These are phyloP conservation scores for Tetrapisispora taiwanensis DNA, from an alignment of 805 yeast species.

Conservation along the genomic window DNA sequence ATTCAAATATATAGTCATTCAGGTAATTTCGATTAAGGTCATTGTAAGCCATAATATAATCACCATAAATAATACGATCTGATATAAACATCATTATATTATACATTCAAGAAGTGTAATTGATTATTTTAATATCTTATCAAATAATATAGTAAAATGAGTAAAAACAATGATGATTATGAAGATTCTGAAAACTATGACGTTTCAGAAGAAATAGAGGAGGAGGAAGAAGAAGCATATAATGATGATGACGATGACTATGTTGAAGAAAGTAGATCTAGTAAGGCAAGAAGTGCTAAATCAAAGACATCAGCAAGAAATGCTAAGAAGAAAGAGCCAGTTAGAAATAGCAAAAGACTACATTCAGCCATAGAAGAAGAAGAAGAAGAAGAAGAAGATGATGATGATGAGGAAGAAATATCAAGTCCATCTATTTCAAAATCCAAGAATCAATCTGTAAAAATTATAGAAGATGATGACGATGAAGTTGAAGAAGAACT, in stretches of 20 bases:
- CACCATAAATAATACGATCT: too few species aligned
- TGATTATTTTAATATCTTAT: too few species aligned
- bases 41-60: too few species aligned
- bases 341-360: background rate
- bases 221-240: conserved; percentile 11
- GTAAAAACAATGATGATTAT: background rate
- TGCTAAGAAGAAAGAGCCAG: background rate
- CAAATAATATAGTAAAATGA: too few species aligned
- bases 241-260: conserved; percentile 6
- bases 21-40: too few species aligned
- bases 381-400: conserved; percentile 6
- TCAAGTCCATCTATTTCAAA: background rate
- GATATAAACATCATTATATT: too few species aligned
- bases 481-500: conserved; percentile 10
- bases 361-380: background rate
- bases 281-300: background rate
- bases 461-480: conserved; percentile 7
- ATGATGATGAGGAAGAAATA: conserved; percentile 7
- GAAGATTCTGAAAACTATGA: conserved; percentile 2
- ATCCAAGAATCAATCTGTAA: background rate
- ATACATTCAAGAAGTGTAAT: too few species aligned
- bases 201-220: conserved; percentile 5
- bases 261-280: conserved; percentile 1
- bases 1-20: too few species aligned
- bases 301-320: background rate